A percentile compares a stretch with the other conserved stretches of the same genome.
Conservation (phyloP, 176 grass and related monocot species). For the Aechmea fasciata region DNA sequence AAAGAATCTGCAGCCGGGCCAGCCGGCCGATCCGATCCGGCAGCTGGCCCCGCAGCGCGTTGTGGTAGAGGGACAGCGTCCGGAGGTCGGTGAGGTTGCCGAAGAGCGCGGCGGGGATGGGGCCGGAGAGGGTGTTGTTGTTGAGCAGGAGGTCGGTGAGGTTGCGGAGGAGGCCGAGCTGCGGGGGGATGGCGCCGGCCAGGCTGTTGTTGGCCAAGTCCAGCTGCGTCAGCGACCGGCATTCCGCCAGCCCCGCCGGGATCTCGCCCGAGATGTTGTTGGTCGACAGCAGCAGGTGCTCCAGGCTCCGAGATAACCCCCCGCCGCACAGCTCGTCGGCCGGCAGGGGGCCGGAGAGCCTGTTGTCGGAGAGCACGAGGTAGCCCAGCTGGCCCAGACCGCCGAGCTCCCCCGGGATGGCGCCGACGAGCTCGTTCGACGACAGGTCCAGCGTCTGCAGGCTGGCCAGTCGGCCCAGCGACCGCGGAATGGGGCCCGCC, state of each 20-base stretch:
- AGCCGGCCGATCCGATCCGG: constrained; percentile 49
- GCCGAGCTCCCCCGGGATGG: constrained; percentile 39
- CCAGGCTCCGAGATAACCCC: constrained; percentile 13
- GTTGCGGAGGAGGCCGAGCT: constrained; percentile 44
- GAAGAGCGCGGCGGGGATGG: constrained; percentile 48
- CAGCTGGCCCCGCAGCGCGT: constrained; percentile 44
- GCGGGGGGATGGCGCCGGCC: constrained; percentile 41
- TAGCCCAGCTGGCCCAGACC: constrained; percentile 50
- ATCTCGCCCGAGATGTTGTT: constrained; percentile 83
- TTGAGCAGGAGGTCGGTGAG: constrained; percentile 76
- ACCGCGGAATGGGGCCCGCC: constrained; percentile 41
- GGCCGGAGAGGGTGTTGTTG: constrained; percentile 76
- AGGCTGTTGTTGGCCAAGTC: constrained; percentile 90
- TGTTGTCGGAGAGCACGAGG: constrained; percentile 68
- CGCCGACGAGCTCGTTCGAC: constrained; percentile 54
- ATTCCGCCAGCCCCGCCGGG: constrained; percentile 45
- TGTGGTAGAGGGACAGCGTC: constrained; percentile 64
- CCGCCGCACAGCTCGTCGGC: constrained; percentile 34
- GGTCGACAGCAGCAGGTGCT: constrained; percentile 70
- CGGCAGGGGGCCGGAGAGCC: constrained; percentile 41
- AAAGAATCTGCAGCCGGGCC: constrained; percentile 46
- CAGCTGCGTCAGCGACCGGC: constrained; percentile 54
- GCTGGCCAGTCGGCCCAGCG: constrained; percentile 37
- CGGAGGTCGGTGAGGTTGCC: constrained; percentile 42
- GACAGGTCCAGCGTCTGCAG: constrained; percentile 59